These are phyloP conservation scores for Aureobasidium sp. DNA, from an alignment of 2,329 filamentous ascomycete genomes.

Conservation along the genomic window DNA sequence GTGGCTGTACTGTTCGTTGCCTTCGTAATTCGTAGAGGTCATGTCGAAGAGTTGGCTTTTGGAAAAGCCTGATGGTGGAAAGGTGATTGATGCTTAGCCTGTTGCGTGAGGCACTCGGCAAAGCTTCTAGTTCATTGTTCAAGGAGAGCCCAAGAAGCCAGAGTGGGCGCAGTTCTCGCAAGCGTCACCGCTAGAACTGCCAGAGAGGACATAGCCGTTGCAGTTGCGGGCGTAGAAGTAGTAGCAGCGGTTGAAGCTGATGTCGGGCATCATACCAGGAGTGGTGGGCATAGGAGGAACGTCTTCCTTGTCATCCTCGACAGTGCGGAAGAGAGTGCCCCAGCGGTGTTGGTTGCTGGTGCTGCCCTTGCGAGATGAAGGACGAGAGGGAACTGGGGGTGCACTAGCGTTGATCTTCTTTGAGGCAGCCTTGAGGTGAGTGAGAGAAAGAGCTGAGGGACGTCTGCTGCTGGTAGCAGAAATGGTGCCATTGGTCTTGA, in stretches of 20 bases:
- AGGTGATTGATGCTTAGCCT: background rate
- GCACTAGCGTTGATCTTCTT: constrained; percentile 13
- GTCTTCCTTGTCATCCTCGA: constrained; percentile 15
- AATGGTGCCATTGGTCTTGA: constrained; percentile 12
- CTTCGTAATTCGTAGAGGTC: constrained; percentile 6
- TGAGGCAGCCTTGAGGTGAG: constrained; percentile 12
- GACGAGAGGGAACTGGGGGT: constrained; percentile 9
- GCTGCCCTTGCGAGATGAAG: constrained; percentile 14
- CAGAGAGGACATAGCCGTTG: constrained; percentile 28
- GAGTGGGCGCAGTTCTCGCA: constrained; percentile 22
- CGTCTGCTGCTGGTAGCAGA: constrained; percentile 14
- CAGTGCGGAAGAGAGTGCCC: constrained; percentile 14
- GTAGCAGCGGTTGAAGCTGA: constrained; percentile 27
- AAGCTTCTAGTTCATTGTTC: background rate
- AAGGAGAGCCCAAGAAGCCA: constrained; percentile 16
- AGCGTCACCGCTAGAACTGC: constrained; percentile 25
- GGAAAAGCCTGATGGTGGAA: background rate
- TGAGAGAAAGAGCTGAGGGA: constrained; percentile 14
- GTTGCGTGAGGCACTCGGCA: background rate
- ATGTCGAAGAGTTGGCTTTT: background rate
- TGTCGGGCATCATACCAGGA: constrained; percentile 17
- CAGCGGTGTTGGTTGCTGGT: constrained; percentile 14
- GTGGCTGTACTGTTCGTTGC: background rate
- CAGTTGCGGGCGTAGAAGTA: constrained; percentile 29
- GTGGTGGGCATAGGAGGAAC: constrained; percentile 15